phyloP scores from a whole-genome alignment of 75 land plant genomes.

The Selaginella moellendorffii region DNA sequence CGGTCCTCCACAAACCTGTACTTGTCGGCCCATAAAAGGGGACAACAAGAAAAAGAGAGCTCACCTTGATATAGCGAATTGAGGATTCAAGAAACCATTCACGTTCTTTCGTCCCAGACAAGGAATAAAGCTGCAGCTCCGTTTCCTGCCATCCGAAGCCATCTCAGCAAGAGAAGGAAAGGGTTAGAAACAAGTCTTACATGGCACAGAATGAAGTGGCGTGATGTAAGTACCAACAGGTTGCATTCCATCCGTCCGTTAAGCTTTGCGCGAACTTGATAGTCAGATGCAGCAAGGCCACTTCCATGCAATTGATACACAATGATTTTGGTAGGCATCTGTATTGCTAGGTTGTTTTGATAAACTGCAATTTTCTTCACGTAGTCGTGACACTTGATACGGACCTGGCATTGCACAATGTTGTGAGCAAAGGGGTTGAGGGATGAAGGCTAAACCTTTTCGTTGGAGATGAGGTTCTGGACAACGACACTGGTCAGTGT shows the following conservation, averaged over 20 bases:
- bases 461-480: conserved; percentile 21
- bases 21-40: not conserved
- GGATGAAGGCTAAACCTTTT: conserved; percentile 15
- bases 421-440: not conserved
- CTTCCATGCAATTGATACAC: conserved; percentile 20
- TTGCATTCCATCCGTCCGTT: conserved; percentile 17
- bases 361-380: conserved; percentile 27
- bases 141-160: conserved; percentile 16
- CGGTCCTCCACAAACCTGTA: conserved; percentile 32
- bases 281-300: conserved; percentile 10
- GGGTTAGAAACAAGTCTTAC: conserved; percentile 11
- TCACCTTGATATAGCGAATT: conserved; percentile 29
- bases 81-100: conserved; percentile 33
- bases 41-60: not conserved
- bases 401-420: conserved; percentile 11
- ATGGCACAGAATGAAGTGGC: conserved; percentile 27
- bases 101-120: conserved; percentile 22
- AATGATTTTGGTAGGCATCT: conserved; percentile 24
- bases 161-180: not conserved
- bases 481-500: conserved; percentile 27
- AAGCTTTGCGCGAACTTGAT: conserved; percentile 14
- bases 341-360: conserved; percentile 25
- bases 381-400: conserved; percentile 25
- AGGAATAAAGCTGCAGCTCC: conserved; percentile 19
- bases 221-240: conserved; percentile 26